phyloP scores from a whole-genome alignment of 495 filamentous ascomycete species.

The Amphirosellinia nigrospora region DNA sequence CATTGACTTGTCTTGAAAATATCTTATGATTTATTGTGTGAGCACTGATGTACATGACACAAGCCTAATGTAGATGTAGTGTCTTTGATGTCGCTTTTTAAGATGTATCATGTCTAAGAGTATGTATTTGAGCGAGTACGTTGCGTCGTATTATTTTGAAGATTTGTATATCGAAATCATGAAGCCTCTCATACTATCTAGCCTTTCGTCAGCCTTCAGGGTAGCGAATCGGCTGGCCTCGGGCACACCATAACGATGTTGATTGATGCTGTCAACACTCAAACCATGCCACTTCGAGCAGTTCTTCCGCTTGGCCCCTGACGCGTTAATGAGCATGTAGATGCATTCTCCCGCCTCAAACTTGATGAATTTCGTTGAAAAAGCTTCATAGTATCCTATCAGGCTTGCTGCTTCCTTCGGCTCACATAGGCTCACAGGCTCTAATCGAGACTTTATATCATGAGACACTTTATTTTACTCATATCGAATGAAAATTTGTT shows the following conservation, averaged over 20 bases:
- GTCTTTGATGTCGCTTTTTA: not conserved
- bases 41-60: not conserved
- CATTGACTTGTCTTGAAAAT: not conserved
- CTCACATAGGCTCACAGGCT: not conserved
- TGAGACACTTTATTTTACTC: not conserved
- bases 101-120: not conserved
- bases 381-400: not conserved
- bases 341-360: not conserved
- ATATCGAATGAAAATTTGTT: too few species aligned
- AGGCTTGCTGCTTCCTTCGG: not conserved
- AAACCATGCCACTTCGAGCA: slow-evolving; percentile 24
- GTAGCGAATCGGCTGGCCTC: slow-evolving; percentile 18
- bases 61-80: not conserved
- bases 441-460: not conserved
- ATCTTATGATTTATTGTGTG: not conserved
- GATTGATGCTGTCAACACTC: not conserved
- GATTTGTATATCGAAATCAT: not conserved
- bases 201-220: not conserved
- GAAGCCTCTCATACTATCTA: not conserved
- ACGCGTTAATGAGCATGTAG: not conserved
- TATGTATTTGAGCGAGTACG: not conserved
- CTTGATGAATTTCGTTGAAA: not conserved
- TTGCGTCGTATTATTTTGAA: not conserved
- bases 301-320: not conserved
- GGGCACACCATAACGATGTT: slow-evolving; percentile 9